A percentile compares a stretch with the other conserved stretches of the same genome.
Conservation (phyloP, 495 filamentous ascomycete species). For the Xylaria curta region DNA sequence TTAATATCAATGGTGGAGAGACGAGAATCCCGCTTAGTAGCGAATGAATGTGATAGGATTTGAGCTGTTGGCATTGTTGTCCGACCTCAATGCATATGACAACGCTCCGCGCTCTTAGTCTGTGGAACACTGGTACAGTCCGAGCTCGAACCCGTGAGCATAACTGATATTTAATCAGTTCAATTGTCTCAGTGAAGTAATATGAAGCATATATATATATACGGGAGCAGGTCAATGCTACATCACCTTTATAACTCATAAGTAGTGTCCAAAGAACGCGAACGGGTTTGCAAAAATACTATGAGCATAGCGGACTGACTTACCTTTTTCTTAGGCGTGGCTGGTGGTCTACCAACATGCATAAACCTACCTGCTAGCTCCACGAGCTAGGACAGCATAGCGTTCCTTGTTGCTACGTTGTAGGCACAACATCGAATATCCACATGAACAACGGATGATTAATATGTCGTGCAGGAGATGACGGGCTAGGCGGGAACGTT, state of each 20-base stretch:
- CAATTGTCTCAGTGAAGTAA: background rate
- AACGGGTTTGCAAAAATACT: background rate
- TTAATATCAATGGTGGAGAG: conserved; percentile 3
- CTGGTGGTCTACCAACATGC: background rate
- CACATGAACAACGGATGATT: background rate
- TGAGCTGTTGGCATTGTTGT: background rate
- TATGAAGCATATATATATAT: background rate
- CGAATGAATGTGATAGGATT: background rate
- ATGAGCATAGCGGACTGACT: background rate
- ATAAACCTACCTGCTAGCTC: background rate
- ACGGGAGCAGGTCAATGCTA: background rate
- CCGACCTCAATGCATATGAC: background rate
- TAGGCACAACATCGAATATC: background rate
- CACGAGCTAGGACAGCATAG: background rate
- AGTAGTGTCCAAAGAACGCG: background rate
- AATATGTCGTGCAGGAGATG: background rate
- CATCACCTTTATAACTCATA: background rate
- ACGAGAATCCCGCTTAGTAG: conserved; percentile 3
- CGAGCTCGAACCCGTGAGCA: background rate
- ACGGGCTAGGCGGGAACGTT: background rate
- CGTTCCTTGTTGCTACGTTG: background rate
- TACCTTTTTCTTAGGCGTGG: background rate
- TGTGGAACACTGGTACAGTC: background rate
- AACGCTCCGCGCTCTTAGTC: background rate
- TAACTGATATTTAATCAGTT: background rate